These are phyloP conservation scores for Camellia lanceoleosa DNA, from an alignment of 148 eudicot genomes.

Conservation along the genomic window DNA sequence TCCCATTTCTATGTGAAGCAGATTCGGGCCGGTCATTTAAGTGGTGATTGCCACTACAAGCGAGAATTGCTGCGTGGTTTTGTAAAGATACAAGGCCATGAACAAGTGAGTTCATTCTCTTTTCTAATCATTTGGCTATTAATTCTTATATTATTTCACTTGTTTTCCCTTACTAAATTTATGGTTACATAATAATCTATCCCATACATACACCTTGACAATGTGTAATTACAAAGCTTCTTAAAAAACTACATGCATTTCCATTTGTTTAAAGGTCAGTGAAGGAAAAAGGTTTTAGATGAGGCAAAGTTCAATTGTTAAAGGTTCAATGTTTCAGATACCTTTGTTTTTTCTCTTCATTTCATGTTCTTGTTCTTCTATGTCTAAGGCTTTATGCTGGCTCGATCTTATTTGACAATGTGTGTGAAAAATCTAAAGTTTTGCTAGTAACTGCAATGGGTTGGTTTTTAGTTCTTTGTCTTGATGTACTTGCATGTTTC, in stretches of 20 bases:
- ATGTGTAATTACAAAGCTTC: neutral
- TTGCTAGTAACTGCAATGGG: neutral
- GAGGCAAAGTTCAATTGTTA: neutral
- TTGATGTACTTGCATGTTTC: neutral
- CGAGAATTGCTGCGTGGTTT: constrained; percentile 79
- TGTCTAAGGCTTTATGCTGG: neutral
- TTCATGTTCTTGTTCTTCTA: neutral
- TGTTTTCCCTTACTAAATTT: neutral
- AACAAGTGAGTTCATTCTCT: constrained; percentile 52
- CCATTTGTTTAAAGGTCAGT: neutral
- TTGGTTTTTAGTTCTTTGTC: too few species aligned
- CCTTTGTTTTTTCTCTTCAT: too few species aligned
- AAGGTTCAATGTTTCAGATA: neutral
- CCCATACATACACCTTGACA: neutral
- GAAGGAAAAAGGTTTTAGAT: neutral
- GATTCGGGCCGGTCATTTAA: constrained; percentile 95
- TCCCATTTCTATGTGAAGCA: constrained; percentile 16
- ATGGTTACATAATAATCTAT: neutral
- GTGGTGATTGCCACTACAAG: constrained; percentile 93
- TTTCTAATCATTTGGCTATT: neutral
- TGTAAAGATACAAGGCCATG: constrained; percentile 82
- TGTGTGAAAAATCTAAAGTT: neutral
- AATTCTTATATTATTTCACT: neutral
- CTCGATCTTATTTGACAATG: neutral
- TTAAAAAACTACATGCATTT: neutral